These are phyloP conservation scores for Lachnellula cervina DNA, from an alignment of 2,329 filamentous ascomycete species.

Conservation along the genomic window DNA sequence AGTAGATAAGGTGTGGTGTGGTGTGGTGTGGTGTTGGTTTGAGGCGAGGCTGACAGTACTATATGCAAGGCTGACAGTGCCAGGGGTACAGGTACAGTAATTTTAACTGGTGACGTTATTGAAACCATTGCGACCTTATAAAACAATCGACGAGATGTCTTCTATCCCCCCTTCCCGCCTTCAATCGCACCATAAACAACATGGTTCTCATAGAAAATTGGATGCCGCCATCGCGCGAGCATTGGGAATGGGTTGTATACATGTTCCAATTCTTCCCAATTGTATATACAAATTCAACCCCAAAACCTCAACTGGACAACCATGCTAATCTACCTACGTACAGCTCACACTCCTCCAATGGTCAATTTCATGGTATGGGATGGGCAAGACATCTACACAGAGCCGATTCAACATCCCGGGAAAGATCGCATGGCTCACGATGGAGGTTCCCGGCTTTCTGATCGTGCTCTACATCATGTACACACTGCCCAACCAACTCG, in stretches of 20 bases:
- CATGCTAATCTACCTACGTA: not conserved
- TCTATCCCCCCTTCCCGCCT: not conserved
- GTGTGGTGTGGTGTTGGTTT: no score
- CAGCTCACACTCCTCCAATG: slow-evolving; percentile 73
- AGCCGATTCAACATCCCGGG: slow-evolving; percentile 83
- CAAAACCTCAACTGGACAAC: not conserved
- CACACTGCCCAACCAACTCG: slow-evolving; percentile 56
- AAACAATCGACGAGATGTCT: not conserved
- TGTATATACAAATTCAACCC: slow-evolving; percentile 35
- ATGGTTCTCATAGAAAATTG: slow-evolving; percentile 30
- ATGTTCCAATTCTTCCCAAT: slow-evolving; percentile 46
- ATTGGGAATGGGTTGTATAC: slow-evolving; percentile 50
- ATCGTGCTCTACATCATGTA: slow-evolving; percentile 75
- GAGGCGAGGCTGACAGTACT: slow-evolving; percentile 1
- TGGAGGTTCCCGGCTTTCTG: slow-evolving; percentile 77
- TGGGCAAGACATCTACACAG: slow-evolving; percentile 81
- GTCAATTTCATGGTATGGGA: slow-evolving; percentile 72
- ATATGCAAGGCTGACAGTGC: slow-evolving; percentile 5
- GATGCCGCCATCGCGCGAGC: slow-evolving; percentile 53
- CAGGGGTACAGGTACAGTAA: no score
- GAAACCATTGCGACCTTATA: not conserved
- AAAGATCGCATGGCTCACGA: slow-evolving; percentile 78
- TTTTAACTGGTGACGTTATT: not conserved
- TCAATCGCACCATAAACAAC: not conserved
- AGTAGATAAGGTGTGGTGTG: no score